A percentile compares a stretch with the other conserved stretches of the same genome.
phyloP scores from a whole-genome alignment of 306 rosid species.

The Mimosa pudica region DNA sequence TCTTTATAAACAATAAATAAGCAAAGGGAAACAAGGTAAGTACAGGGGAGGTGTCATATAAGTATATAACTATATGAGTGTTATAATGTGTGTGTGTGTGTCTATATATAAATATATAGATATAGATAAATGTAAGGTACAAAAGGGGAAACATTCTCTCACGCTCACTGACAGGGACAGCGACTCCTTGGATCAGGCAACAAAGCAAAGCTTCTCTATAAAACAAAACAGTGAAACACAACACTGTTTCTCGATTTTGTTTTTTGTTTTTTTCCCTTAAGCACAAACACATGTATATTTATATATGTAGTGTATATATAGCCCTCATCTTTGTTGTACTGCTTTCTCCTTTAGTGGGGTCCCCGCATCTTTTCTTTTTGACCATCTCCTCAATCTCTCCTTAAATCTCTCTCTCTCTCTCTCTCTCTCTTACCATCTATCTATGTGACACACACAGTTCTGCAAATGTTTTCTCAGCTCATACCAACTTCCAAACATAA shows the following conservation, averaged over 20 bases:
- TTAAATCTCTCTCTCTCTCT: slow-evolving; percentile 45
- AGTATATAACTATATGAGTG: background rate
- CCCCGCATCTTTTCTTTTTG: slow-evolving; percentile 56
- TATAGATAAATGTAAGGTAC: background rate
- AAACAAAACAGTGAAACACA: background rate
- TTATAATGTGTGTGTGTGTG: background rate
- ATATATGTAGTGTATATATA: background rate
- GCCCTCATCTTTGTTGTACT: slow-evolving; percentile 70
- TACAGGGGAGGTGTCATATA: background rate
- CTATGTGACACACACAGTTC: no score
- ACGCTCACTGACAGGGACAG: background rate
- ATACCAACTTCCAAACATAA: background rate
- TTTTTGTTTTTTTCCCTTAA: background rate
- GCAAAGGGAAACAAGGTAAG: background rate
- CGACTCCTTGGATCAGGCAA: slow-evolving; percentile 1
- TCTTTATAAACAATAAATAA: background rate
- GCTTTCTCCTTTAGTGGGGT: slow-evolving; percentile 54
- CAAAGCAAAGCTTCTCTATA: background rate
- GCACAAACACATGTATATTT: no score
- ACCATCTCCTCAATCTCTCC: slow-evolving; percentile 49
- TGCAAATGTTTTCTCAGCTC: background rate
- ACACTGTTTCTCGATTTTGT: background rate
- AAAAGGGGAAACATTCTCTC: slow-evolving; percentile 7
- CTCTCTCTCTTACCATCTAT: no score
- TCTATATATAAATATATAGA: background rate